Evolutionary conservation across 2,329 filamentous ascomycete genomes (phyloP).

Genomic region (Aureobasidium lini): DNA sequence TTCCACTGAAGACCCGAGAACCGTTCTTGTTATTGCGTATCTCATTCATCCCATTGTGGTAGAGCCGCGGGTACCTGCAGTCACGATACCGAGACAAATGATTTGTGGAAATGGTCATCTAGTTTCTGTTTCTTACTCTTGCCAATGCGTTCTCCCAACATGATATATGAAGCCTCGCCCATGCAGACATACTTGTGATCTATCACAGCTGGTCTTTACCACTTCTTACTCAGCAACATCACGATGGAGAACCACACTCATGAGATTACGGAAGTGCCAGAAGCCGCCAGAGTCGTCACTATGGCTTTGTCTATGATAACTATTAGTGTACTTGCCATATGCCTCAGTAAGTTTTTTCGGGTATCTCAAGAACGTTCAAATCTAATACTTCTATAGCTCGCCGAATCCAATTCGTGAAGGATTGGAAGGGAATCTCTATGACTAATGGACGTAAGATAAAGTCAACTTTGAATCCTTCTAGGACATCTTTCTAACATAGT

Average conservation of each 20-base stretch:
- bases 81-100: not conserved
- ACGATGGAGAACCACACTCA: not conserved
- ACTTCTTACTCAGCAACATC: not conserved
- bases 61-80: not conserved
- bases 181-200: not conserved
- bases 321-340: conserved; percentile 21
- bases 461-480: conserved; percentile 15
- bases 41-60: not conserved
- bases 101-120: not conserved
- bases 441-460: conserved; percentile 13
- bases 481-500: not conserved
- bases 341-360: conserved; percentile 9
- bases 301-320: conserved; percentile 22
- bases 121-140: not conserved
- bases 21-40: not conserved
- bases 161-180: not conserved
- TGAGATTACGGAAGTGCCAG: conserved; percentile 1
- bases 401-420: conserved; percentile 20
- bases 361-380: not conserved
- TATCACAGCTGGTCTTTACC: not conserved
- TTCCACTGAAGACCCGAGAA: not conserved
- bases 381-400: conserved; percentile 14
- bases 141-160: not conserved
- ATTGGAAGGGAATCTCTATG: conserved; percentile 22
- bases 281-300: conserved; percentile 18